Evolutionary conservation across 2,329 filamentous ascomycete species (phyloP).

Genomic region (Xenosphaeropsis pyriputrescens): DNA sequence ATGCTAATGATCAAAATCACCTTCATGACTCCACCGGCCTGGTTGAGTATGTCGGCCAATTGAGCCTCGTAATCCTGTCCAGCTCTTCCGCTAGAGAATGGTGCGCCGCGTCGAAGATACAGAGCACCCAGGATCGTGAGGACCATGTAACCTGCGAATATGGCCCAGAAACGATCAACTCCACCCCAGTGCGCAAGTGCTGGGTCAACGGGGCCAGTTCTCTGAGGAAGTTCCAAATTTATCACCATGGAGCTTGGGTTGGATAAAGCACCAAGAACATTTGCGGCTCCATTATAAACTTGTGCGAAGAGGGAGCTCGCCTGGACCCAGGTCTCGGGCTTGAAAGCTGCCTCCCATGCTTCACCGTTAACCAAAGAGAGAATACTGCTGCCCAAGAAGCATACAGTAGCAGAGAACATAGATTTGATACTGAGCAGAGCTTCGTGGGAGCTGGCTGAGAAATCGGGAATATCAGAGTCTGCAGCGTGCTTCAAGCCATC

Average conservation of each 20-base stretch:
- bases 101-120: constrained; percentile 62
- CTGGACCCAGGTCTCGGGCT: not conserved
- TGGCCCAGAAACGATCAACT: constrained; percentile 53
- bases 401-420: constrained; percentile 27
- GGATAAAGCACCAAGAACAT: constrained; percentile 14
- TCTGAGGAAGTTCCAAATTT: constrained; percentile 31
- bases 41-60: constrained; percentile 70
- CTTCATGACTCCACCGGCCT: constrained; percentile 94
- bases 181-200: constrained; percentile 53
- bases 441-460: constrained; percentile 62
- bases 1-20: constrained; percentile 98
- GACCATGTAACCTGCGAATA: constrained; percentile 67
- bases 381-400: constrained; percentile 22
- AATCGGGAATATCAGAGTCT: constrained; percentile 54
- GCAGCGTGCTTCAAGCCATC: constrained; percentile 27
- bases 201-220: constrained; percentile 26
- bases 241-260: constrained; percentile 44
- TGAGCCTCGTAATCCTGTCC: constrained; percentile 57
- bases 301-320: not conserved
- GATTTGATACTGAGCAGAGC: constrained; percentile 47
- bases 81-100: constrained; percentile 43
- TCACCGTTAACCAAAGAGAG: constrained; percentile 30
- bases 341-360: not conserved
- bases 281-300: constrained; percentile 3
- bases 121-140: constrained; percentile 60